A percentile compares a stretch with the other conserved stretches of the same genome.
Evolutionary conservation across 129 eudicot genomes (phyloP).

Genomic region (Centaurea solstitialis): DNA sequence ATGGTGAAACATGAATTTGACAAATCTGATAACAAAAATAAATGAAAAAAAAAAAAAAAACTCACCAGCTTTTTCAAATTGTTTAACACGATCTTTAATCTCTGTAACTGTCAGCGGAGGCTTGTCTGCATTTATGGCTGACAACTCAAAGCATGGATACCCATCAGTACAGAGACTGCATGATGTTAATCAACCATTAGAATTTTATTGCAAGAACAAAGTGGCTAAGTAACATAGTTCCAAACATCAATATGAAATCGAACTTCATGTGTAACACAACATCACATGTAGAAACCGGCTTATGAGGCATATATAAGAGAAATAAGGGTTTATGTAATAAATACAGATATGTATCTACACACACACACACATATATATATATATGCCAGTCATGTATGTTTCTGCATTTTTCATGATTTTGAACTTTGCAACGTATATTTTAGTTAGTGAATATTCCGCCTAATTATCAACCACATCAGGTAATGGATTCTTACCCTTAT

Average conservation of each 20-base stretch:
- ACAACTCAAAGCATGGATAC: constrained; percentile 92
- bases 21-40: neutral
- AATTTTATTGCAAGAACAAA: neutral
- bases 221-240: neutral
- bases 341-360: too few relatives aligned
- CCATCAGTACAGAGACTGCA: constrained; percentile 83
- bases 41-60: neutral
- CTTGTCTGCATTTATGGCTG: constrained; percentile 95
- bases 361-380: too few relatives aligned
- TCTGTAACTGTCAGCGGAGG: constrained; percentile 75
- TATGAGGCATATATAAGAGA: neutral
- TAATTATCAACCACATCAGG: too few relatives aligned
- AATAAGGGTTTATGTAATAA: neutral
- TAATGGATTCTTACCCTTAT: too few relatives aligned
- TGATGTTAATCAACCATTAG: constrained; percentile 8
- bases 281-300: neutral
- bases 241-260: neutral
- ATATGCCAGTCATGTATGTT: too few relatives aligned
- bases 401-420: too few relatives aligned
- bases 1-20: constrained; percentile 3
- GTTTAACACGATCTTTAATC: constrained; percentile 81
- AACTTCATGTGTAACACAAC: neutral
- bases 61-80: constrained; percentile 92
- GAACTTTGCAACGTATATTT: too few relatives aligned
- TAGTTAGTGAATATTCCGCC: too few relatives aligned